A percentile compares a stretch with the other conserved stretches of the same genome.
Evolutionary conservation across 2,329 filamentous ascomycete species (phyloP).

Genomic region (Aspergillus neotritici): DNA sequence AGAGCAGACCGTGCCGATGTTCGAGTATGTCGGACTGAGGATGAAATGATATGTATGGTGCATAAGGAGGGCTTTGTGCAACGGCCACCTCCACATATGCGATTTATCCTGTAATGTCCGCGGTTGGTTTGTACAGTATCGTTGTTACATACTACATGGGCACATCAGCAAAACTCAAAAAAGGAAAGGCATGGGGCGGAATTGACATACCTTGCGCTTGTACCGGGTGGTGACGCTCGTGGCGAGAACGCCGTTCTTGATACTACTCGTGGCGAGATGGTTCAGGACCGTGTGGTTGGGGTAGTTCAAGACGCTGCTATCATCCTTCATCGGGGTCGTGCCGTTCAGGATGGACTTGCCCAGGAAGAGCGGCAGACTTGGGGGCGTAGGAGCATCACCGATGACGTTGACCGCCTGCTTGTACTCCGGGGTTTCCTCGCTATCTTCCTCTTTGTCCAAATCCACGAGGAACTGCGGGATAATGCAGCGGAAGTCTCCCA

Average conservation of each 20-base stretch:
- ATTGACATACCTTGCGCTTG: conserved; percentile 63
- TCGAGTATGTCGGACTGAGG: too few relatives aligned
- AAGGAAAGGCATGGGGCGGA: conserved; percentile 1
- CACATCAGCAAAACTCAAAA: neutral
- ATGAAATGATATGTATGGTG: neutral
- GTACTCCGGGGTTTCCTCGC: conserved; percentile 67
- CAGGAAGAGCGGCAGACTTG: conserved; percentile 80
- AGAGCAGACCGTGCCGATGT: too few relatives aligned
- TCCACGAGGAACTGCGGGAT: conserved; percentile 84
- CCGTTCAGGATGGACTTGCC: conserved; percentile 93
- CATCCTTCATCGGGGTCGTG: conserved; percentile 87
- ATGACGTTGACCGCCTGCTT: conserved; percentile 69
- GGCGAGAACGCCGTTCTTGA: conserved; percentile 91
- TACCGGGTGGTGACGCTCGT: conserved; percentile 97
- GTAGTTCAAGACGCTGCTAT: conserved; percentile 94
- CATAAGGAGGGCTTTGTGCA: neutral
- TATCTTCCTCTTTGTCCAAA: conserved; percentile 75
- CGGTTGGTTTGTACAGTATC: conserved; percentile 91
- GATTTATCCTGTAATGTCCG: conserved; percentile 30
- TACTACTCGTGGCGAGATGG: conserved; percentile 93
- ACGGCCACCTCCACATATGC: conserved; percentile 1
- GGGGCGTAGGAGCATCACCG: conserved; percentile 74
- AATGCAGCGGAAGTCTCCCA: conserved; percentile 60
- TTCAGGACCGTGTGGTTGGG: conserved; percentile 97
- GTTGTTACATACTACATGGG: conserved; percentile 79